Conservation (phyloP, 768 basidiomycete species). For the Suillus cothurnatus region DNA sequence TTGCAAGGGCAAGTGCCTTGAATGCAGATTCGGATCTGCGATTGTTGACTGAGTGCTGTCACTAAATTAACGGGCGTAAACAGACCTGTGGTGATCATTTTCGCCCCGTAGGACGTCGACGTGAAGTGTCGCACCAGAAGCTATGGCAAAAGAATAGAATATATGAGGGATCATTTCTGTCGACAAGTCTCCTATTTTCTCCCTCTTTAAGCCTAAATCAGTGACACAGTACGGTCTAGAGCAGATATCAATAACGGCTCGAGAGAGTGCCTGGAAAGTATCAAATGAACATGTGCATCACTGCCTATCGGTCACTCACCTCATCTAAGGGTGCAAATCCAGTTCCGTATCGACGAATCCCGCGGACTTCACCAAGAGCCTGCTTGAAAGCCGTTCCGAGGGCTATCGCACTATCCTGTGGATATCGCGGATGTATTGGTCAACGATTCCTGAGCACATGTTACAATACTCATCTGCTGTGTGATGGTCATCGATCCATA, state of each 20-base stretch:
- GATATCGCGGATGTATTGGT: constrained; percentile 8
- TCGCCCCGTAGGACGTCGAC: constrained; percentile 93
- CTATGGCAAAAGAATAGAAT: constrained; percentile 97
- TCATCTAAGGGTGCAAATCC: constrained; percentile 98
- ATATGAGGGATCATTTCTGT: constrained; percentile 99
- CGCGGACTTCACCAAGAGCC: constrained; percentile 92
- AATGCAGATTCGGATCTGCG: constrained; percentile 93
- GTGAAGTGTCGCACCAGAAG: constrained; percentile 91
- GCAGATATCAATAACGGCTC: constrained; percentile 98
- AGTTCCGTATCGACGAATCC: constrained; percentile 93
- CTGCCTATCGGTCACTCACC: constrained; percentile 46
- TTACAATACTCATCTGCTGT: constrained; percentile 84
- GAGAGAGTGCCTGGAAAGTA: constrained; percentile 75
- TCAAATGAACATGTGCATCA: constrained; percentile 4
- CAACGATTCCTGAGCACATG: constrained; percentile 10
- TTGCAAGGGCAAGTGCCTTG: constrained; percentile 95
- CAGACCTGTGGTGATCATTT: constrained; percentile 97
- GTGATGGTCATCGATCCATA: constrained; percentile 99
- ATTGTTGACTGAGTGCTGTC: constrained; percentile 1
- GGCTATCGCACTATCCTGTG: constrained; percentile 89
- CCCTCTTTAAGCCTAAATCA: constrained; percentile 82
- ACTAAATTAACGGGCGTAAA: constrained; percentile 3
- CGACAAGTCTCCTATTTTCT: constrained; percentile 93
- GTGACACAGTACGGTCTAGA: constrained; percentile 95
- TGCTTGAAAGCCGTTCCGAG: constrained; percentile 91